Conservation (phyloP, 306 rosid genomes). For the Lagenaria siceraria region DNA sequence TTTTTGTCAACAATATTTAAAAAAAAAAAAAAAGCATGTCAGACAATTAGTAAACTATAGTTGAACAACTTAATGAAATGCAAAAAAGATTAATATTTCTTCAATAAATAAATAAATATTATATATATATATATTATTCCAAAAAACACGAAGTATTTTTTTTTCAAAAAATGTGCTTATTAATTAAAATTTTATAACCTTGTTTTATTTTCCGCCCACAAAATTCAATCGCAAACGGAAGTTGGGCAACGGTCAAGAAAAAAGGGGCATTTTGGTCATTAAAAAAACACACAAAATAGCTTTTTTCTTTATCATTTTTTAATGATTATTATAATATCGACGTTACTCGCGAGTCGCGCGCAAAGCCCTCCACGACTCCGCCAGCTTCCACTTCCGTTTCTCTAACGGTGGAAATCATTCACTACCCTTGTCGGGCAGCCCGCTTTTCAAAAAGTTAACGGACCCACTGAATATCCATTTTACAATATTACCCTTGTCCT, state of each 20-base stretch:
- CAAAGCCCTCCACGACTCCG: not conserved
- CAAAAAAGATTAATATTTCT: too few relatives aligned
- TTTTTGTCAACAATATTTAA: too few relatives aligned
- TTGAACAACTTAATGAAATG: too few relatives aligned
- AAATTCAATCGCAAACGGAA: not conserved
- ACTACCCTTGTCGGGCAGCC: constrained; percentile 1
- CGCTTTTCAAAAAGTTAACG: not conserved
- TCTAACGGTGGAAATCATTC: not conserved
- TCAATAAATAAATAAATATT: too few relatives aligned
- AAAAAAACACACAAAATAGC: not conserved
- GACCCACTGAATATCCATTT: not conserved
- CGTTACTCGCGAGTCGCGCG: not conserved
- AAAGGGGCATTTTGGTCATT: constrained; percentile 1
- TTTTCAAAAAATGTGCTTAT: too few relatives aligned
- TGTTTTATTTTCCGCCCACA: not conserved
- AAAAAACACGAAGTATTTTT: too few relatives aligned
- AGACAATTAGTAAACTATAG: too few relatives aligned
- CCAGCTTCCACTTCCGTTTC: not conserved
- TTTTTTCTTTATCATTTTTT: not conserved
- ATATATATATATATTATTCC: too few relatives aligned
- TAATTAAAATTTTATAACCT: too few relatives aligned
- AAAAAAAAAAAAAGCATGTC: too few relatives aligned
- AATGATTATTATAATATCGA: not conserved
- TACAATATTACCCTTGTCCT: constrained; percentile 3
- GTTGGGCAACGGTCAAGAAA: constrained; percentile 3